Conservation (phyloP, 352 stramenopile species). For the Phytophthora tentaculata region DNA sequence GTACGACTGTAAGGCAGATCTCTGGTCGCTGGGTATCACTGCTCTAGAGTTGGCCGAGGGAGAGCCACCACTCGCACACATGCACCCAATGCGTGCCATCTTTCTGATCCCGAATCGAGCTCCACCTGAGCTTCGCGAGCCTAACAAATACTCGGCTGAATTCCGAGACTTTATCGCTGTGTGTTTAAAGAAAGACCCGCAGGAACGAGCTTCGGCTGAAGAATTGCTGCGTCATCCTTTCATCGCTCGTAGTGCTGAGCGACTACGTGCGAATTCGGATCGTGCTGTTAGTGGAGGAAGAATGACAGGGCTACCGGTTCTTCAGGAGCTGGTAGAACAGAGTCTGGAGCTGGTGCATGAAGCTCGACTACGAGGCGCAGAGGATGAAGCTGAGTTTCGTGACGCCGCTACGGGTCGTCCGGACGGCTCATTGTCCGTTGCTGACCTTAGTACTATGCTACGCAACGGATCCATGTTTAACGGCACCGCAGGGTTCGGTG, state of each 20-base stretch:
- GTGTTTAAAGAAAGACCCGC: constrained; percentile 75
- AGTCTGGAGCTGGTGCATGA: constrained; percentile 70
- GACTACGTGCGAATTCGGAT: constrained; percentile 37
- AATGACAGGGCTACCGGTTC: constrained; percentile 49
- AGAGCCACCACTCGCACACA: constrained; percentile 79
- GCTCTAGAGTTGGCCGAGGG: constrained; percentile 91
- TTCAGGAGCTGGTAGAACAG: constrained; percentile 78
- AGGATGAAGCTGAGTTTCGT: constrained; percentile 67
- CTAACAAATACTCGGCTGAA: constrained; percentile 47
- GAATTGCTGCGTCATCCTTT: constrained; percentile 70
- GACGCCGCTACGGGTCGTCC: constrained; percentile 55
- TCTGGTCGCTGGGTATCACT: constrained; percentile 90
- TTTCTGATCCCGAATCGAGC: constrained; percentile 81
- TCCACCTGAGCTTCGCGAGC: constrained; percentile 55
- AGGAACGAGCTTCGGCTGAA: constrained; percentile 49
- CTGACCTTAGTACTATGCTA: constrained; percentile 75
- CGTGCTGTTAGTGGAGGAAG: constrained; percentile 19
- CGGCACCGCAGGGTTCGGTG: constrained; percentile 22
- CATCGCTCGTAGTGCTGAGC: constrained; percentile 62
- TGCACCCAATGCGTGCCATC: constrained; percentile 89
- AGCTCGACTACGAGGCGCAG: constrained; percentile 47
- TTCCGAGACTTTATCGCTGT: constrained; percentile 66
- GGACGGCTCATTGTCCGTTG: constrained; percentile 66
- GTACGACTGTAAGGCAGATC: constrained; percentile 85
- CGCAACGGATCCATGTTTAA: constrained; percentile 36